Conservation (phyloP, 176 grass and related monocot genomes). For the Avena eriantha region DNA sequence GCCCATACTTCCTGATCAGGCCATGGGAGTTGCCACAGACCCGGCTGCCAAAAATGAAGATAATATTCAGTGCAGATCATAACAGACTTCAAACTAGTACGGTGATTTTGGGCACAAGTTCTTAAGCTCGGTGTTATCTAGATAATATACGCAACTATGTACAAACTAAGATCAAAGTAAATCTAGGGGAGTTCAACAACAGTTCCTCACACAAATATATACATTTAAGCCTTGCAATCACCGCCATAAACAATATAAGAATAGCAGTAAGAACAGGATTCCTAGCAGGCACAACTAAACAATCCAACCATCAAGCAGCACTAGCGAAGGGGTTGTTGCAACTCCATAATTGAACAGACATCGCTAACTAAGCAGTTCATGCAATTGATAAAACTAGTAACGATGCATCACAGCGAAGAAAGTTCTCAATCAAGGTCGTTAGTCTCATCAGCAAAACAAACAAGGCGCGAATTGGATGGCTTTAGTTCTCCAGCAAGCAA, state of each 20-base stretch:
- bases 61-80: background rate
- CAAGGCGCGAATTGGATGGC: background rate
- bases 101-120: background rate
- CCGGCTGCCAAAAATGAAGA: slow-evolving; percentile 52
- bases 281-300: background rate
- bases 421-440: background rate
- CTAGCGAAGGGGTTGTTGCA: too few species aligned
- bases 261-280: background rate
- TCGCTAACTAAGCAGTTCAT: background rate
- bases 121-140: background rate
- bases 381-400: background rate
- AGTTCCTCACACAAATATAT: background rate
- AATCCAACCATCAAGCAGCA: background rate
- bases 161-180: background rate
- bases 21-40: slow-evolving; percentile 88
- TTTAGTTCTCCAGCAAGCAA: background rate
- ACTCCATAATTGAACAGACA: background rate
- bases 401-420: background rate
- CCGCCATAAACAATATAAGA: background rate
- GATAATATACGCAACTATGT: background rate
- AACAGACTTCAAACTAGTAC: background rate
- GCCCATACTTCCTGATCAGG: slow-evolving; percentile 89
- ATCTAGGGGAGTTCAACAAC: background rate
- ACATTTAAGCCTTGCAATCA: background rate
- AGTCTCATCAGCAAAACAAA: too few species aligned